phyloP scores from a whole-genome alignment of 331 rosid genomes.

The Rhamnella rubrinervis region DNA sequence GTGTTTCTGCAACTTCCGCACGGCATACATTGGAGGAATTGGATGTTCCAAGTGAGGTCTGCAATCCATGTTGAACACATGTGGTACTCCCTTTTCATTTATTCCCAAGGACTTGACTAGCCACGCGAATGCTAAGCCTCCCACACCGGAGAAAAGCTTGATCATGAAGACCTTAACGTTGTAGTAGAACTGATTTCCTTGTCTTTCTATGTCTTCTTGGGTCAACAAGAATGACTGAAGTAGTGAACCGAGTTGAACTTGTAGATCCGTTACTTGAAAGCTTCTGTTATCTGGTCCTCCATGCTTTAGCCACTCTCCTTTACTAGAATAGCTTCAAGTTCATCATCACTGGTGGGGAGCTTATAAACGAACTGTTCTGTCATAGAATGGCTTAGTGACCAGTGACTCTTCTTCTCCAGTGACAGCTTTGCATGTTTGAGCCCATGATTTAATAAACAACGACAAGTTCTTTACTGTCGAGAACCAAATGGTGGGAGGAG shows the following conservation, averaged over 20 bases:
- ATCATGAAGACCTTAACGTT: neutral
- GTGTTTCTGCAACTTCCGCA: neutral
- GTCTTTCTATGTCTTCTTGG: too few relatives aligned
- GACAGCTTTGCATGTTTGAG: conserved; percentile 18
- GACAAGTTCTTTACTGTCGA: conserved; percentile 36
- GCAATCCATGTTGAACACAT: conserved; percentile 17
- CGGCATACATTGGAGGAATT: conserved; percentile 33
- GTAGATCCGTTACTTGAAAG: neutral
- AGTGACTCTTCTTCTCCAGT: neutral
- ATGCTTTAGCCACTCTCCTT: neutral
- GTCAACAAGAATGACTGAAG: conserved; percentile 26
- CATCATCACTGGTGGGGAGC: neutral
- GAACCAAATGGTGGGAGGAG: conserved; percentile 40
- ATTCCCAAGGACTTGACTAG: conserved; percentile 24
- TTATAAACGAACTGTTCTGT: conserved; percentile 2
- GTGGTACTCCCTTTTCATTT: neutral
- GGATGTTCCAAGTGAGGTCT: conserved; percentile 36
- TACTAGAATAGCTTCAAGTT: neutral
- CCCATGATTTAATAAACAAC: conserved; percentile 44
- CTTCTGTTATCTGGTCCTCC: conserved; percentile 24
- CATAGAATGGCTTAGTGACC: conserved; percentile 16
- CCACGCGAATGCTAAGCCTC: conserved; percentile 29
- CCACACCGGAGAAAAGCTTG: conserved; percentile 28
- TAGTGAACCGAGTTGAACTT: neutral
- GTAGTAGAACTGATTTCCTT: neutral